These are phyloP conservation scores for Colletotrichum sp. DNA, from an alignment of 2,329 filamentous ascomycete species.

Conservation along the genomic window DNA sequence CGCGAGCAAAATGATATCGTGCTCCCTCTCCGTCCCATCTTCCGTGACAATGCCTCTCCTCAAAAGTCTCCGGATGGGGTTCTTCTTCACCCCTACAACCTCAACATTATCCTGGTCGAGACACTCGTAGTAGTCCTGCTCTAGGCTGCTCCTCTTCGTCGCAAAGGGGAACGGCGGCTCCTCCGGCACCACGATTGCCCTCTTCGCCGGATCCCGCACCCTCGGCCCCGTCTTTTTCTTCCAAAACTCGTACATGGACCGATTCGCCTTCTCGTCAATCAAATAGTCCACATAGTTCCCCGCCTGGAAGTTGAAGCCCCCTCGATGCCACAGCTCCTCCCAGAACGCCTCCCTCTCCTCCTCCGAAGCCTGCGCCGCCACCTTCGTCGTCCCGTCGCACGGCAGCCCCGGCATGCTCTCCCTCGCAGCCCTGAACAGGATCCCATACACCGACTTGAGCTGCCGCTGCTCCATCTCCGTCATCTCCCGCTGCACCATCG, in stretches of 20 bases:
- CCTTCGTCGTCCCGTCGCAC: constrained; percentile 50
- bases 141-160: constrained; percentile 49
- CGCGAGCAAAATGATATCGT: constrained; percentile 39
- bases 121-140: constrained; percentile 55
- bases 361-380: constrained; percentile 41
- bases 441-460: constrained; percentile 36
- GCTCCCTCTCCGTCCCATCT: constrained; percentile 38
- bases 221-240: constrained; percentile 45
- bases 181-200: constrained; percentile 50
- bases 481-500: constrained; percentile 57
- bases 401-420: constrained; percentile 56
- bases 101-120: constrained; percentile 50
- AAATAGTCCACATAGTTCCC: constrained; percentile 51
- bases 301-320: constrained; percentile 52
- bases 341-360: constrained; percentile 49
- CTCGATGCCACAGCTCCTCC: constrained; percentile 47
- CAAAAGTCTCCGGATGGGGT: constrained; percentile 44
- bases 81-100: constrained; percentile 47
- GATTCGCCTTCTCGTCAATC: constrained; percentile 45
- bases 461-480: constrained; percentile 50
- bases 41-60: constrained; percentile 41
- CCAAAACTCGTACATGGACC: constrained; percentile 54
- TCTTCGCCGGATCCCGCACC: constrained; percentile 47
- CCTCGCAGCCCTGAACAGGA: constrained; percentile 48
- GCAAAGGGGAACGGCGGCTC: constrained; percentile 50